Base-by-base conservation (phyloP, 1,139 yeast genomes). In the Candida tetrigidarum region DNA sequence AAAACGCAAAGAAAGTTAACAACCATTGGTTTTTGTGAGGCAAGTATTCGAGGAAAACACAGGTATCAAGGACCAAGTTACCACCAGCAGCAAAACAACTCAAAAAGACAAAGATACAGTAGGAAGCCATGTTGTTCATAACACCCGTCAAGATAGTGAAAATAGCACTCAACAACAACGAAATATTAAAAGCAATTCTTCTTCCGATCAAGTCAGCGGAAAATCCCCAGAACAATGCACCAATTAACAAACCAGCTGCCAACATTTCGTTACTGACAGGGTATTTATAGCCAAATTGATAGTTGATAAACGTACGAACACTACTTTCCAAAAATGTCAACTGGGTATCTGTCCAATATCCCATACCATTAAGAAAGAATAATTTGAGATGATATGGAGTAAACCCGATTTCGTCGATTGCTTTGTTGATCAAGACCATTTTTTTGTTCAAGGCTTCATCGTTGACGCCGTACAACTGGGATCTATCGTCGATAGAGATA, bases 281-380 rank as follows among this genome's bases (percentile, higher is more conserved):
- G 49, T 61, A 71, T 14, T 43, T 44, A 43, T 64, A 62, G 20
- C 68, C 68, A 54, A 70, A 70, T 52, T 71, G 81, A 54, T 65
- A 71, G 56, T 70, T 76, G 53, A 67, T 64, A 54, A 64, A 67
- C 6, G 66, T 58, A 47, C 74, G 58, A 9, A 70, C 76, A 32
- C 60, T 58, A 45, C 71, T 59, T 50, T 71, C 76, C 35, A 69
- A 54, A 58, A 71, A 66, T 32, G 74, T 74, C 52, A 82, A 65
- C 55, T 81, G 81, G 11, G 86, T 80, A 57, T 83, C 87, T 23
- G 80, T 82, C 4, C 84, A 78, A 54, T 83, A 82, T 19, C 87
- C 88, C 74, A 81, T 74, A 11, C 87, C 87, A 48, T 77, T 78
- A 29, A 79, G 56, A 50, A 68, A 67, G 53, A 77, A 67, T 15